Evolutionary conservation across 2,329 filamentous ascomycete species (phyloP).

Genomic region (Paecilomyces niveus): DNA sequence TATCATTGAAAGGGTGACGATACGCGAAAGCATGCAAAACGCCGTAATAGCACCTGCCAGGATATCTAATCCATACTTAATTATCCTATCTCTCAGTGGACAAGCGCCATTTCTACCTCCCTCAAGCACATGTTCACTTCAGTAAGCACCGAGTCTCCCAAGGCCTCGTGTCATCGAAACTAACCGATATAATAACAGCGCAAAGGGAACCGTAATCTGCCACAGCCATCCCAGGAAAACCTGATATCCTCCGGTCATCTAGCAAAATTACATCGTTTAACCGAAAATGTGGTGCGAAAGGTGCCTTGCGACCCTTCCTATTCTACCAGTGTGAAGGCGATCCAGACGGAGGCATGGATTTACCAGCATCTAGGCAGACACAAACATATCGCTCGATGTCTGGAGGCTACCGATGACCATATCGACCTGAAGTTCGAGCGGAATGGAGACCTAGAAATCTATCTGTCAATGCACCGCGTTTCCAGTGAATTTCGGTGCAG

Average conservation of each 20-base stretch:
- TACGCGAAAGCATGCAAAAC: neutral
- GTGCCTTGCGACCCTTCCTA: neutral
- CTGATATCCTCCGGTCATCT: neutral
- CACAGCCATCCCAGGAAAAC: neutral
- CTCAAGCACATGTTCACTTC: neutral
- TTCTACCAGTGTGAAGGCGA: neutral
- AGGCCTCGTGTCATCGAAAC: neutral
- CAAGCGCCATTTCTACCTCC: neutral
- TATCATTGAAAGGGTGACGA: neutral
- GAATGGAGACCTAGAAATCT: conserved; percentile 3
- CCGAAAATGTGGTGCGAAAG: neutral
- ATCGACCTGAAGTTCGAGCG: conserved; percentile 2
- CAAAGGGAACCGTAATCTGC: neutral
- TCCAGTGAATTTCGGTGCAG: neutral
- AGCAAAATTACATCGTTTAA: neutral
- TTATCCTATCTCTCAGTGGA: neutral
- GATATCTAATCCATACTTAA: neutral
- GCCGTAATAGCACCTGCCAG: neutral
- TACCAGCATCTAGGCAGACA: conserved; percentile 3
- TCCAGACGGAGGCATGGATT: neutral
- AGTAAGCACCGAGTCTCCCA: neutral
- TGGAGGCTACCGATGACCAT: conserved; percentile 1
- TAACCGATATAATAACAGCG: neutral
- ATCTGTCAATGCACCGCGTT: neutral
- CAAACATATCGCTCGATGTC: conserved; percentile 1